Base-by-base conservation (phyloP, 2,329 filamentous ascomycete genomes). In the Penicillium sp. region DNA sequence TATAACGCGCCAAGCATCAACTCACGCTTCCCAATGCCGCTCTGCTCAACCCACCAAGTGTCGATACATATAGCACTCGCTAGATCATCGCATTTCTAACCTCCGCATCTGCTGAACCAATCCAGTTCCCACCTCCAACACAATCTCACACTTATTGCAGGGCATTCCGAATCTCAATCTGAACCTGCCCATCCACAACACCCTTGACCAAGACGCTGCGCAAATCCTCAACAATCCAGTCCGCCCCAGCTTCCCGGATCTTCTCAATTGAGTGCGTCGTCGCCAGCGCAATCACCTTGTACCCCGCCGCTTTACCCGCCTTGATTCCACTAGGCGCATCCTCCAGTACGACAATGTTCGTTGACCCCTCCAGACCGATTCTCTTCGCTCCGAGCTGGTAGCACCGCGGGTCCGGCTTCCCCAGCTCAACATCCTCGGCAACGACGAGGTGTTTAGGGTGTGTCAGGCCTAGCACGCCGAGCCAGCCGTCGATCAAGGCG, bases 321-420 rank as follows among this genome's bases (percentile, higher is more conserved):
- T 79, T 83, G 71, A 96, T 91, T 5, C 93, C 93, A 7, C 92
- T 91, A 5, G 93, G 92, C 57, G 91, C 91, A 78, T 97, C 93
- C 78, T 97, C 93, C 39, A 96, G 79, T 51, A 97, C 93, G 57
- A 96, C 81, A 45, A 94, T 76, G 55, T 77, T 82, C 31, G 78
- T 76, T 37, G 79, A 80, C 20, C 81, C 73, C 22, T 73, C 71
- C 31, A 82, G 66, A 0, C 81, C 82, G 15, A 93, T 82, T 63
- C 83, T 83, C 66, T 84, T 80, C 49, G 86, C 84, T 15, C 90
- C 90, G 54, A 92, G 81, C 53, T 82, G 75, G 75, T 93, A 94
- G 78, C 90, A 91, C 14, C 83, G 77, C 28, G 90, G 90, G 74
- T 93, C 88, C 0, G 90, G 90, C 80, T 94, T 94, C 61, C 90